A percentile compares a stretch with the other conserved stretches of the same genome.
These are phyloP conservation scores for Alternaria metachromatica DNA, from an alignment of 2,329 filamentous ascomycete species.

Conservation along the genomic window DNA sequence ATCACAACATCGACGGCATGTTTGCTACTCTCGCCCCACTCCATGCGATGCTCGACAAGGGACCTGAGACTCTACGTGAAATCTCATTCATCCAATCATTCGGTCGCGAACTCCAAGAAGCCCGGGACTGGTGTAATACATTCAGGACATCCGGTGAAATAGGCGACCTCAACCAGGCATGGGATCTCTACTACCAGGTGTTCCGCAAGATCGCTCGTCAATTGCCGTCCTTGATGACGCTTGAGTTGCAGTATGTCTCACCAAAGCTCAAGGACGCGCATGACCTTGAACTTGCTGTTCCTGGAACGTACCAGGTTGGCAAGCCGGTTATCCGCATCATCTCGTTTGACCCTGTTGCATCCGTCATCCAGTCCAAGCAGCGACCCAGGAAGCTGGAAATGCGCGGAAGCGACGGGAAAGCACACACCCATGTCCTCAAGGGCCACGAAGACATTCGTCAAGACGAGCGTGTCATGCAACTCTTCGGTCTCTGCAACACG, in stretches of 20 bases:
- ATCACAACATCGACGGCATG: conserved; percentile 98
- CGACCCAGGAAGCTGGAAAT: conserved; percentile 87
- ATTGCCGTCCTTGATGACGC: conserved; percentile 85
- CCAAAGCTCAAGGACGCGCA: conserved; percentile 86
- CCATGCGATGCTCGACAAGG: conserved; percentile 87
- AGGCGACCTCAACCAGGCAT: conserved; percentile 95
- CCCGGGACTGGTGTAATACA: conserved; percentile 92
- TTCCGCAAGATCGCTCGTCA: conserved; percentile 96
- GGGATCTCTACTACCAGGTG: conserved; percentile 99
- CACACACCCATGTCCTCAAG: conserved; percentile 91
- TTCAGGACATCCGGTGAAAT: conserved; percentile 89
- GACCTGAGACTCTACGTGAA: conserved; percentile 90
- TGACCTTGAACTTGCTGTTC: conserved; percentile 91
- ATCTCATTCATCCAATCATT: conserved; percentile 98
- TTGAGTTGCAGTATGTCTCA: conserved; percentile 96
- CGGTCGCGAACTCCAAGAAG: conserved; percentile 91
- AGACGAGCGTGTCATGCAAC: conserved; percentile 98
- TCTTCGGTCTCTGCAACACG: conserved; percentile 97
- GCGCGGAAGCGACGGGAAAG: conserved; percentile 84
- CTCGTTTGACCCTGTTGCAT: conserved; percentile 88
- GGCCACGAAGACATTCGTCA: conserved; percentile 99
- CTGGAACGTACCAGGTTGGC: conserved; percentile 86
- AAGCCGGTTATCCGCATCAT: conserved; percentile 82
- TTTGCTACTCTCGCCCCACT: conserved; percentile 87
- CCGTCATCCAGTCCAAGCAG: conserved; percentile 96